A percentile compares a stretch with the other conserved stretches of the same genome.
Evolutionary conservation across 176 grass and related monocot genomes (phyloP).

Genomic region (Alloteropsis semialata): DNA sequence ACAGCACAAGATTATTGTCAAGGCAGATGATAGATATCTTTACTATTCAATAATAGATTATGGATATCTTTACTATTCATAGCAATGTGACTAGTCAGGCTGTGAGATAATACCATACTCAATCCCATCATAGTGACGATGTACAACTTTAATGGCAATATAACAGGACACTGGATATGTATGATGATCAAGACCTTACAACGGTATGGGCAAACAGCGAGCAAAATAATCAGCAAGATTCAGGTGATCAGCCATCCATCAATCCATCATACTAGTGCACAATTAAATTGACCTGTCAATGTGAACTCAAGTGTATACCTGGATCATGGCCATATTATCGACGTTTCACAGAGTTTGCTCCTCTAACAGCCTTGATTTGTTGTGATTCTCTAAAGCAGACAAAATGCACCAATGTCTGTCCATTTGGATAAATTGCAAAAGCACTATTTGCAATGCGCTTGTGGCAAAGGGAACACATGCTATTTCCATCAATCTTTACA

Average conservation of each 20-base stretch:
- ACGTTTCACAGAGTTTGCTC: slow-evolving; percentile 49
- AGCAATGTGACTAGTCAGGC: background rate
- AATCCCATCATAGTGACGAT: background rate
- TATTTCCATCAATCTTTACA: slow-evolving; percentile 91
- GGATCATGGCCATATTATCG: slow-evolving; percentile 31
- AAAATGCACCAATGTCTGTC: slow-evolving; percentile 93
- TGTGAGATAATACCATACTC: background rate
- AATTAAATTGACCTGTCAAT: background rate
- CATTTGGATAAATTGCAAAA: slow-evolving; percentile 98
- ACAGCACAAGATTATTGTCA: background rate
- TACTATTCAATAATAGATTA: background rate
- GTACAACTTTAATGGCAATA: slow-evolving; percentile 4
- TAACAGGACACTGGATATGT: background rate
- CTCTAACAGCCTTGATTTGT: slow-evolving; percentile 73
- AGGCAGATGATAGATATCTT: background rate
- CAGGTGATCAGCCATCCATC: background rate
- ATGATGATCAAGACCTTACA: slow-evolving; percentile 13
- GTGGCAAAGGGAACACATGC: slow-evolving; percentile 87
- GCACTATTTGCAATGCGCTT: slow-evolving; percentile 91
- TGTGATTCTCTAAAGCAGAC: slow-evolving; percentile 97
- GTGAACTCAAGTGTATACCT: slow-evolving; percentile 32
- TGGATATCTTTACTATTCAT: background rate
- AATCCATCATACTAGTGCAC: background rate
- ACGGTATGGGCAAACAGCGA: background rate
- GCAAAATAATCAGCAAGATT: background rate